A percentile compares a stretch with the other conserved stretches of the same genome.
Conservation (phyloP, 169 alveolate genomes). For the Cryptosporidium bovis region DNA sequence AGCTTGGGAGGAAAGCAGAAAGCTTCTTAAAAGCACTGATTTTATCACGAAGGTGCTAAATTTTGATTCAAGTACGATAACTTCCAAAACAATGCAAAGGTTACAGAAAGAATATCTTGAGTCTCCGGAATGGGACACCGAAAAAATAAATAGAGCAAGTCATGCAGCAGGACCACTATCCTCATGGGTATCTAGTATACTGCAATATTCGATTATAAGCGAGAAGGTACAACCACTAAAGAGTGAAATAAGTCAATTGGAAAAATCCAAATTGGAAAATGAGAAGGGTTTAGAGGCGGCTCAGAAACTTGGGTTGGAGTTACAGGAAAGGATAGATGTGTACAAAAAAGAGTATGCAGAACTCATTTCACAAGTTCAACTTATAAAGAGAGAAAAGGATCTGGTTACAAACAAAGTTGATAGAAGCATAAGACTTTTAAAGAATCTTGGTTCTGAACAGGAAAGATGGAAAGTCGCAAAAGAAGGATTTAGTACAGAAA, state of each 20-base stretch:
- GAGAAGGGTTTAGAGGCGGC: conserved; percentile 87
- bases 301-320: conserved; percentile 79
- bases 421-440: conserved; percentile 88
- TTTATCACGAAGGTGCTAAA: conserved; percentile 90
- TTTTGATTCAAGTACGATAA: conserved; percentile 87
- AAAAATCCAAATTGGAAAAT: conserved; percentile 87
- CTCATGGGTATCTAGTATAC: conserved; percentile 92
- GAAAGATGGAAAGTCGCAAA: conserved; percentile 92
- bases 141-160: conserved; percentile 92
- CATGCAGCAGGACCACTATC: conserved; percentile 98
- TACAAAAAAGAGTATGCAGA: conserved; percentile 94
- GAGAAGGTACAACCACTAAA: conserved; percentile 94
- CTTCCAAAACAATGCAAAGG: conserved; percentile 84
- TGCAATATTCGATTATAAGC: conserved; percentile 88
- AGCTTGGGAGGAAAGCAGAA: conserved; percentile 95
- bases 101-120: conserved; percentile 82
- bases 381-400: conserved; percentile 92
- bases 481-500: conserved; percentile 83
- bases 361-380: conserved; percentile 91
- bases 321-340: conserved; percentile 90
- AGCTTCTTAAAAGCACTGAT: conserved; percentile 88
- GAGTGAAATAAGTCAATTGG: conserved; percentile 91
- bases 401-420: conserved; percentile 92
- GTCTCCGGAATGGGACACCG: conserved; percentile 93
- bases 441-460: conserved; percentile 91